Percentiles rank a stretch among this genome's conserved stretches.
These are phyloP conservation scores for Penicillium lividum DNA, from an alignment of 495 filamentous ascomycete genomes.

Conservation along the genomic window DNA sequence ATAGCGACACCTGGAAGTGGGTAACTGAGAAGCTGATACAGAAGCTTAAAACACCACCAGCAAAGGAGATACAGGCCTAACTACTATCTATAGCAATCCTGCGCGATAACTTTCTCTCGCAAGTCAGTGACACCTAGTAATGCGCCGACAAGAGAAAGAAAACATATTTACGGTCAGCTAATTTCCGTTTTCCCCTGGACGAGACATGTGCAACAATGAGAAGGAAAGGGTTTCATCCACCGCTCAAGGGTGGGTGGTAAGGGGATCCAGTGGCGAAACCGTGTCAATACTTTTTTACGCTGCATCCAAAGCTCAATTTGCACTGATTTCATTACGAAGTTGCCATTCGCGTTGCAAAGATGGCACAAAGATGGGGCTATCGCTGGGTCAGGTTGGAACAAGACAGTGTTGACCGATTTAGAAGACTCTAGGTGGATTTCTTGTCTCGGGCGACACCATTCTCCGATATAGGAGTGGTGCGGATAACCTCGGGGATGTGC, in stretches of 20 bases:
- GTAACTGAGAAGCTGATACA: conserved; percentile 5
- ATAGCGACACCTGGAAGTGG: conserved; percentile 2
- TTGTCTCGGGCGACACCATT: conserved; percentile 40
- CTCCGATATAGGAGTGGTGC: conserved; percentile 23
- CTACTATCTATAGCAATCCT: conserved; percentile 24
- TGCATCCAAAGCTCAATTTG: not conserved
- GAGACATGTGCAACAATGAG: conserved; percentile 6
- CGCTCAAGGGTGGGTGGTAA: not conserved
- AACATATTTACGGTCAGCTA: conserved; percentile 17
- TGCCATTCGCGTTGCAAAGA: not conserved
- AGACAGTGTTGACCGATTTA: not conserved
- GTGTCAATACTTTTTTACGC: not conserved
- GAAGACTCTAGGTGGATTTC: conserved; percentile 39
- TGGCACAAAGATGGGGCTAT: not conserved
- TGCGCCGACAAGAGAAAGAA: conserved; percentile 1
- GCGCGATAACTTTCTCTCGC: conserved; percentile 4
- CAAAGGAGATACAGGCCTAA: conserved; percentile 8
- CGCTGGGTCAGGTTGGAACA: not conserved
- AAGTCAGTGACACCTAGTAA: conserved; percentile 3
- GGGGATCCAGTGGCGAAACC: not conserved
- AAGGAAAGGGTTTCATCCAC: conserved; percentile 8
- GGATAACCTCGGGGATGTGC: conserved; percentile 66
- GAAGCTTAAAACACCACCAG: not conserved
- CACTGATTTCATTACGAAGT: not conserved
- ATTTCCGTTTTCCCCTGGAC: conserved; percentile 12